A percentile compares a stretch with the other conserved stretches of the same genome.
phyloP scores from a whole-genome alignment of 305 asterid species.

The Monarda citriodora region DNA sequence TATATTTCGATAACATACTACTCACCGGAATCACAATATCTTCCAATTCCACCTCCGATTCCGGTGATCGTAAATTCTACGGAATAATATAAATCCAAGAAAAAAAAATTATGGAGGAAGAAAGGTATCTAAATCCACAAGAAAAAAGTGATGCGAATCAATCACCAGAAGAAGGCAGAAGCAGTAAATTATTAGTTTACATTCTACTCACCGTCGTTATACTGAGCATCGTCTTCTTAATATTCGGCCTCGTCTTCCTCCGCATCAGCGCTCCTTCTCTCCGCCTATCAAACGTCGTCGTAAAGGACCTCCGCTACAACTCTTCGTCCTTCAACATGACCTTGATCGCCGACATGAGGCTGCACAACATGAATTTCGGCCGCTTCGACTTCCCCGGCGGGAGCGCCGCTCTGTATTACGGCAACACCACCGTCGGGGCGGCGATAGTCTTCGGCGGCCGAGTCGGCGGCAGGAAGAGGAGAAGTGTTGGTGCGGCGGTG shows the following conservation, averaged over 20 bases:
- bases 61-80: background rate
- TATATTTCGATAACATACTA: background rate
- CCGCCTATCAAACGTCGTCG: conserved; percentile 19
- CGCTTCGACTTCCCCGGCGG: conserved; percentile 31
- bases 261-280: conserved; percentile 20
- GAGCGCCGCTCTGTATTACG: conserved; percentile 23
- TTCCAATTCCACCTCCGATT: background rate
- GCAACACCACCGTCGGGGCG: conserved; percentile 32
- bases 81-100: background rate
- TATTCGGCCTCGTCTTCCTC: conserved; percentile 28
- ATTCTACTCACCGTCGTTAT: conserved; percentile 17
- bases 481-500: conserved; percentile 22
- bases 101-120: conserved; percentile 4
- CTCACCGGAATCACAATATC: conserved; percentile 2
- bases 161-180: conserved; percentile 4
- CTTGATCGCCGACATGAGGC: conserved; percentile 20
- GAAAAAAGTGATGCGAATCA: background rate
- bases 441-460: conserved; percentile 19
- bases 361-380: conserved; percentile 50
- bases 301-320: conserved; percentile 14
- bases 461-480: conserved; percentile 24
- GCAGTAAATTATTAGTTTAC: conserved; percentile 31
- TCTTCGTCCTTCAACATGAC: conserved; percentile 30
- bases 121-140: conserved; percentile 16
- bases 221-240: conserved; percentile 27